phyloP scores from a whole-genome alignment of 257 asterid species.

The Ehretia macrophylla region DNA sequence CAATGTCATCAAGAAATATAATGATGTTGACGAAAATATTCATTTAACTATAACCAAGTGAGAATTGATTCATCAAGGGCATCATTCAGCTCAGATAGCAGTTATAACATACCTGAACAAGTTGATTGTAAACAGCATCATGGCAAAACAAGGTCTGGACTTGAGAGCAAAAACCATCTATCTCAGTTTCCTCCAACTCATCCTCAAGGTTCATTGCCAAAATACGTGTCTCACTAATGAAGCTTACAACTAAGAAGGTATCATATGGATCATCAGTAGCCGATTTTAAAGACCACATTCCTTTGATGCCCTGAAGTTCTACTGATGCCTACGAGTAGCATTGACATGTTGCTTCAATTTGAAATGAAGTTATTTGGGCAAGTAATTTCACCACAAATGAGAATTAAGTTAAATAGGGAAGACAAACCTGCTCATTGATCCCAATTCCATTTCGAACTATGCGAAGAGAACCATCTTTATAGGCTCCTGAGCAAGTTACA shows the following conservation, averaged over 20 bases:
- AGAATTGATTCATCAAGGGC: neutral
- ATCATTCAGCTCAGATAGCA: neutral
- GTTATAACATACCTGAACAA: conserved; percentile 63
- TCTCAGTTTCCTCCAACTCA: conserved; percentile 93
- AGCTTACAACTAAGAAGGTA: conserved; percentile 89
- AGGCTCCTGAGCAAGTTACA: conserved; percentile 97
- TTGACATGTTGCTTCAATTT: conserved; percentile 5
- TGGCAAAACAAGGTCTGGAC: conserved; percentile 88
- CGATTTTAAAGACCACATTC: conserved; percentile 91
- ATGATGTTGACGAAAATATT: neutral
- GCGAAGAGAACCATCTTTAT: conserved; percentile 89
- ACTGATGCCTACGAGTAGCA: conserved; percentile 69
- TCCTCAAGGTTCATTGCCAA: conserved; percentile 94
- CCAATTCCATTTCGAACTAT: conserved; percentile 93
- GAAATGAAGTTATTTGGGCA: neutral
- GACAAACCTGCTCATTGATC: conserved; percentile 76
- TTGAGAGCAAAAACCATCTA: conserved; percentile 77
- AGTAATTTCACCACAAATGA: conserved; percentile 1
- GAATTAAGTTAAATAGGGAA: conserved; percentile 6
- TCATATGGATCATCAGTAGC: conserved; percentile 85
- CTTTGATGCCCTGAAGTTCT: conserved; percentile 96
- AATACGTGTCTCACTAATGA: conserved; percentile 86
- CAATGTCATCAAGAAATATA: too few relatives aligned
- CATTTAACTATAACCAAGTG: neutral
- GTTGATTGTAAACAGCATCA: conserved; percentile 80